A percentile compares a stretch with the other conserved stretches of the same genome.
Evolutionary conservation across 352 stramenopile species (phyloP).

Genomic region (Globisporangium lucens): DNA sequence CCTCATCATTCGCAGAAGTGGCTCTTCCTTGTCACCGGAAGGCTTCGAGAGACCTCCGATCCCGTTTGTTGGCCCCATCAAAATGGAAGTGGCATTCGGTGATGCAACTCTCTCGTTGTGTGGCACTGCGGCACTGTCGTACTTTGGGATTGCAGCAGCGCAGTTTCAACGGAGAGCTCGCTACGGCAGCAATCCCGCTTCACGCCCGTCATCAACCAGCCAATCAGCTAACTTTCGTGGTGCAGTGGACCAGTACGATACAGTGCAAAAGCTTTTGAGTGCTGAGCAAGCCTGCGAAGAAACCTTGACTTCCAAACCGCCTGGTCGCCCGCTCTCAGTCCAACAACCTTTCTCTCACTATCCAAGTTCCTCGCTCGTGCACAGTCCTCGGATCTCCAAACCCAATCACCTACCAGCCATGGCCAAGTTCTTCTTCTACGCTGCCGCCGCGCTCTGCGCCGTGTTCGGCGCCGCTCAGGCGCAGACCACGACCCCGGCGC

Average conservation of each 20-base stretch:
- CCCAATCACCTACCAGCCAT: background rate
- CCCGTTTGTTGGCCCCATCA: no score
- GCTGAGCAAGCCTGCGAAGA: background rate
- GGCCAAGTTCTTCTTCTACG: constrained; percentile 8
- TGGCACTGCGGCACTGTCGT: background rate
- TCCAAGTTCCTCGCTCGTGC: constrained; percentile 6
- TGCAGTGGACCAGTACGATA: no score
- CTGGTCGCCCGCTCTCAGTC: background rate
- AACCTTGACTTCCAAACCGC: background rate
- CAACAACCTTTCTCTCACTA: constrained; percentile 1
- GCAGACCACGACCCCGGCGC: background rate
- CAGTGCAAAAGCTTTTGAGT: background rate
- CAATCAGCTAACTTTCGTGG: background rate
- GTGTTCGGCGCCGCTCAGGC: constrained; percentile 1
- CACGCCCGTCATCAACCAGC: background rate
- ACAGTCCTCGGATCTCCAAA: background rate
- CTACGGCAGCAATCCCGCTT: background rate
- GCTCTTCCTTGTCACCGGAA: background rate
- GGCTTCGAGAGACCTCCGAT: background rate
- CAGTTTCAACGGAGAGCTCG: background rate
- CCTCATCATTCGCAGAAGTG: background rate
- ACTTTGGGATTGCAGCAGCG: background rate
- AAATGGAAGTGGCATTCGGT: no score
- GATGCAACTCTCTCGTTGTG: no score
- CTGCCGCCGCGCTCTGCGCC: background rate